Evolutionary conservation across 2,329 filamentous ascomycete genomes (phyloP), one percentile per base, ranked within the genome.

Genomic region (Plectosphaerella plurivora): DNA sequence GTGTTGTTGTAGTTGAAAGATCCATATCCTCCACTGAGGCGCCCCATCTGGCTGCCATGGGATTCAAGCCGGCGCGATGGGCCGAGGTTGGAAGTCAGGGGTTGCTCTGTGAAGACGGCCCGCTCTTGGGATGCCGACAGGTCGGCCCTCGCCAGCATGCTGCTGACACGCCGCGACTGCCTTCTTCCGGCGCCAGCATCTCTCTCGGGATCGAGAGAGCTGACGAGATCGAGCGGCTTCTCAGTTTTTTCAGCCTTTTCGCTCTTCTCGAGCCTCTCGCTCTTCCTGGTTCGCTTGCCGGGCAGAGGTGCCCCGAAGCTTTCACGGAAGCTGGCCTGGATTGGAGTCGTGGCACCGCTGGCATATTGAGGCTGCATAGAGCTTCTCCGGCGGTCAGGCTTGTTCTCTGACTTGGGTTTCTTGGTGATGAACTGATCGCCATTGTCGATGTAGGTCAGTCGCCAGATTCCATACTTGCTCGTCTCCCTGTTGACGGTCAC

Each of bases 141-240:
- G 65, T 97, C 93, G 33, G 89, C 88, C 61, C 93, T 81, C 15
- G 92, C 92, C 50, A 97, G 77, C 71, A 96, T 81, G 15, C 93
- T 97, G 72, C 94, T 99, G 24, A 97, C 88, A 49, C 94, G 83
- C 44, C 94, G 84, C 16, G 83, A 87, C 55, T 82, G 83, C 54
- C 83, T 75, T 49, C 83, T 73, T 0, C 77, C 78, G 12, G 75
- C 74, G 15, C 77, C 74, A 11, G 72, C 75, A 51, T 79, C 74
- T 50, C 78, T 79, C 52, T 91, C 87, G 42, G 88, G 81, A 51
- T 89, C 88, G n/a, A 93, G 70, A 1, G 87, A 83, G 3, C 87
- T 79, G 3, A 86, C 87, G 44, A 90, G 74, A 57, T 89, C 85
- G 42, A 83, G 65, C 0, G 77, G 71, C 52, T 76, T 79, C 28